Evolutionary conservation across 495 filamentous ascomycete genomes (phyloP).

Genomic region (Bacidia gigantensis): DNA sequence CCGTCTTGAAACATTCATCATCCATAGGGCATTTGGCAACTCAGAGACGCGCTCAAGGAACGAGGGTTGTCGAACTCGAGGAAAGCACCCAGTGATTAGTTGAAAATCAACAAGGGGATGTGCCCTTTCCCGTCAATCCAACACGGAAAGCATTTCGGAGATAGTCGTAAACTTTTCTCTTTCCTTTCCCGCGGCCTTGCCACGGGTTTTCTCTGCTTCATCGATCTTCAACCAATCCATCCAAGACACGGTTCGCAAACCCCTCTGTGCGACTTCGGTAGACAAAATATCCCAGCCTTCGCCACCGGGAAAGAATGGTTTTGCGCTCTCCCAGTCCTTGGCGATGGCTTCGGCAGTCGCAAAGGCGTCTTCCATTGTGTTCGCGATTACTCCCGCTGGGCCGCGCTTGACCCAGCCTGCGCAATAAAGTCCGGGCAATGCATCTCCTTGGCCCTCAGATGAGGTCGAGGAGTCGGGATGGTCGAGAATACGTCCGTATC

Average conservation of each 20-base stretch:
- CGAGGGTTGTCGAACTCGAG: no score
- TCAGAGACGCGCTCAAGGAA: no score
- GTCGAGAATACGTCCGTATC: slow-evolving; percentile 51
- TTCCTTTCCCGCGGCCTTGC: slow-evolving; percentile 52
- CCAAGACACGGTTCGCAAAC: slow-evolving; percentile 57
- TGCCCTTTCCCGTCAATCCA: slow-evolving; percentile 29
- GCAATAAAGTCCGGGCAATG: slow-evolving; percentile 73
- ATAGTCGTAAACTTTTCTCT: slow-evolving; percentile 73
- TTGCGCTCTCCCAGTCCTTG: slow-evolving; percentile 44
- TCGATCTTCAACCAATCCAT: slow-evolving; percentile 80
- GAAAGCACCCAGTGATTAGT: no score
- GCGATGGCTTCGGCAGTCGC: slow-evolving; percentile 70
- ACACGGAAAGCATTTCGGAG: slow-evolving; percentile 64
- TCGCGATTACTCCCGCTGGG: slow-evolving; percentile 89
- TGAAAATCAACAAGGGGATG: no score
- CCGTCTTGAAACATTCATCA: no score
- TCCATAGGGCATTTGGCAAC: no score
- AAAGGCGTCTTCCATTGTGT: slow-evolving; percentile 92
- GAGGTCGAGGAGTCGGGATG: slow-evolving; percentile 21
- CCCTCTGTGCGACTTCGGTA: slow-evolving; percentile 35
- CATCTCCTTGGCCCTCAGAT: slow-evolving; percentile 20
- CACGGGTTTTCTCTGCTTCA: slow-evolving; percentile 53
- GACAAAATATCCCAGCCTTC: slow-evolving; percentile 68
- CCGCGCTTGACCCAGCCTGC: slow-evolving; percentile 95
- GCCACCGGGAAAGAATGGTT: slow-evolving; percentile 35